Percentiles rank a stretch among this genome's conserved stretches.
Conservation (phyloP, 2,329 filamentous ascomycete genomes). For the Aspergillus fijiensis region DNA sequence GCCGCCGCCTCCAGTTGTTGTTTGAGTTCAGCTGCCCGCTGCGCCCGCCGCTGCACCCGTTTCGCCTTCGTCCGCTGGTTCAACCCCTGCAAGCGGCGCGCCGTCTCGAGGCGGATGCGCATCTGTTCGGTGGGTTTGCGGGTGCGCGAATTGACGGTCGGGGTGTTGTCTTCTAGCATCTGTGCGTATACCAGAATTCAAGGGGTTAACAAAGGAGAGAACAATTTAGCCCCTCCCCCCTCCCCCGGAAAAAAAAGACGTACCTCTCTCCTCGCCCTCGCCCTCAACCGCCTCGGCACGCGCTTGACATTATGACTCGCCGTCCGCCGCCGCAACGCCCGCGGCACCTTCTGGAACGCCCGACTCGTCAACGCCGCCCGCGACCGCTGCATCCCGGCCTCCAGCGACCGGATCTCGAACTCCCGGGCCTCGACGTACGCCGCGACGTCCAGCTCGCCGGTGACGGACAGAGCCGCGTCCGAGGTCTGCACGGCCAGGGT, state of each 20-base stretch:
- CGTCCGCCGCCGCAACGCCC: constrained; percentile 78
- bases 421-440: constrained; percentile 82
- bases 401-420: constrained; percentile 83
- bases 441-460: constrained; percentile 80
- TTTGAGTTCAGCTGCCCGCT: constrained; percentile 41
- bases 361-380: constrained; percentile 64
- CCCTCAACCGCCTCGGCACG: constrained; percentile 74
- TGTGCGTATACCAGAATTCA: constrained; percentile 40
- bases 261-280: constrained; percentile 65
- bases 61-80: constrained; percentile 47
- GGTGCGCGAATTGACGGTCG: constrained; percentile 64
- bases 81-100: constrained; percentile 66
- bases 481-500: constrained; percentile 46
- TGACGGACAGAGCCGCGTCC: constrained; percentile 52
- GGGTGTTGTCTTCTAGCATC: constrained; percentile 89
- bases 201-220: not conserved
- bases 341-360: constrained; percentile 88
- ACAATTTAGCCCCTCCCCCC: too few species aligned
- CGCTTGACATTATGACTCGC: constrained; percentile 94
- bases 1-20: constrained; percentile 32
- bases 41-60: constrained; percentile 18
- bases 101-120: constrained; percentile 68
- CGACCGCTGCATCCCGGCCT: constrained; percentile 75
- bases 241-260: constrained; percentile 7
- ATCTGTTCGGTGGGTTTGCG: constrained; percentile 48